Conservation (phyloP, 129 eudicot species). For the Deinandra increscens region DNA sequence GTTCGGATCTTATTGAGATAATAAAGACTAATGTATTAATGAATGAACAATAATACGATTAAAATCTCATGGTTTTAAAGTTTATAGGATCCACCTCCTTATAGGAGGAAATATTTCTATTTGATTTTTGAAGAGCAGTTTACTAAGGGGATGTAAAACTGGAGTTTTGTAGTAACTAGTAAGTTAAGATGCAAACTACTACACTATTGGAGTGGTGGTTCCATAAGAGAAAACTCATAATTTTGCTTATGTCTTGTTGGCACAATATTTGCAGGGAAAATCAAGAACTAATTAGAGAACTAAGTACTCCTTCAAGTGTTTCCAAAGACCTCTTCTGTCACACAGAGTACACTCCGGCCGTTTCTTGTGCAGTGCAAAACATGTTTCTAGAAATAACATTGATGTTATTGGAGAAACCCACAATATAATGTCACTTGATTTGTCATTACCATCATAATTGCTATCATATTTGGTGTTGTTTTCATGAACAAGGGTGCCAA, state of each 20-base stretch:
- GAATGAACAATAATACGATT: too few species aligned
- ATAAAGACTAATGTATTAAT: too few species aligned
- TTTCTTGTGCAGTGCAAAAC: conserved; percentile 62
- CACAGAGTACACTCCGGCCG: conserved; percentile 52
- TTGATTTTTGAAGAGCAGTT: too few species aligned
- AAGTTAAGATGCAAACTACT: neutral
- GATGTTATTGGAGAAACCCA: conserved; percentile 75
- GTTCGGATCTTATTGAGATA: too few species aligned
- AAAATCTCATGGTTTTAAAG: too few species aligned
- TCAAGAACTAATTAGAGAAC: conserved; percentile 52
- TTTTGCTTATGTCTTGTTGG: conserved; percentile 5
- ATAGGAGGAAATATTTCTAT: too few species aligned
- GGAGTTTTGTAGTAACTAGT: too few species aligned
- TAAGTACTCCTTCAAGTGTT: conserved; percentile 52
- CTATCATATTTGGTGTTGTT: conserved; percentile 52
- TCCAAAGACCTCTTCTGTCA: conserved; percentile 56
- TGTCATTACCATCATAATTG: conserved; percentile 42
- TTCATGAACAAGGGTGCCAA: conserved; percentile 51
- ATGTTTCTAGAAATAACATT: conserved; percentile 74
- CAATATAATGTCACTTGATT: conserved; percentile 62
- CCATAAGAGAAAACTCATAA: too few species aligned
- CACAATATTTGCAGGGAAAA: conserved; percentile 36
- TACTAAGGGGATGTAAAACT: too few species aligned
- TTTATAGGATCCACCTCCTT: too few species aligned
- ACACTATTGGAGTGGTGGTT: neutral